Evolutionary conservation across 2,329 filamentous ascomycete species (phyloP).

Genomic region (Cladosporium sp.): DNA sequence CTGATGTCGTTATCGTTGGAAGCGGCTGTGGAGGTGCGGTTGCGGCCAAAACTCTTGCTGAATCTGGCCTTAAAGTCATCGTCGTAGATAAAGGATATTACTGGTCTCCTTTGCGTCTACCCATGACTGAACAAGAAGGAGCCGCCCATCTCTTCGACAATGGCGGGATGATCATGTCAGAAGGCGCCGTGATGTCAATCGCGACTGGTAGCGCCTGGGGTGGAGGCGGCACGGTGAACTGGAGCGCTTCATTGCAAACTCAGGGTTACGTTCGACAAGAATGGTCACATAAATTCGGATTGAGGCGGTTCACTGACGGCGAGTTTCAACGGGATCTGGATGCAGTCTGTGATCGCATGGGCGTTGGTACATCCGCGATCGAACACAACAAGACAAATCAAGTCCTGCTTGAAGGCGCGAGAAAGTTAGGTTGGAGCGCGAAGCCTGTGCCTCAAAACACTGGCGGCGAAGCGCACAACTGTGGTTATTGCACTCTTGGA

Average conservation of each 20-base stretch:
- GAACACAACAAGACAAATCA: conserved; percentile 69
- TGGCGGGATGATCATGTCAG: conserved; percentile 54
- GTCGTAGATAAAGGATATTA: conserved; percentile 81
- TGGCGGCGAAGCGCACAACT: conserved; percentile 67
- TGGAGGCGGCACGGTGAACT: conserved; percentile 84
- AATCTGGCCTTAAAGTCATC: conserved; percentile 68
- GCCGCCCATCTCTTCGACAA: conserved; percentile 64
- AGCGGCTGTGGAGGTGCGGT: conserved; percentile 84
- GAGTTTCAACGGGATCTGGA: conserved; percentile 77
- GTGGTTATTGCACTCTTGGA: conserved; percentile 57
- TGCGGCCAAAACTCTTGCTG: conserved; percentile 71
- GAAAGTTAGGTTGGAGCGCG: conserved; percentile 67
- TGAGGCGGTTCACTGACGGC: conserved; percentile 68
- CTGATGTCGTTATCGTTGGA: conserved; percentile 80
- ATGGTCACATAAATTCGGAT: conserved; percentile 63
- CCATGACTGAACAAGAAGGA: conserved; percentile 63
- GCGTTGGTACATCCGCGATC: conserved; percentile 61
- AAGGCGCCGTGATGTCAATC: conserved; percentile 50
- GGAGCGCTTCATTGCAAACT: conserved; percentile 64
- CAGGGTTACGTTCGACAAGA: conserved; percentile 73
- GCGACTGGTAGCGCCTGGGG: conserved; percentile 72
- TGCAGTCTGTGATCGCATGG: conserved; percentile 73
- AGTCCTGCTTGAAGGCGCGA: conserved; percentile 68
- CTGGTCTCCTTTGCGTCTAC: conserved; percentile 65
- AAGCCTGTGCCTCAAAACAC: conserved; percentile 74